Conservation (phyloP, 2,329 filamentous ascomycete species). For the Ophiosphaerella korrae region DNA sequence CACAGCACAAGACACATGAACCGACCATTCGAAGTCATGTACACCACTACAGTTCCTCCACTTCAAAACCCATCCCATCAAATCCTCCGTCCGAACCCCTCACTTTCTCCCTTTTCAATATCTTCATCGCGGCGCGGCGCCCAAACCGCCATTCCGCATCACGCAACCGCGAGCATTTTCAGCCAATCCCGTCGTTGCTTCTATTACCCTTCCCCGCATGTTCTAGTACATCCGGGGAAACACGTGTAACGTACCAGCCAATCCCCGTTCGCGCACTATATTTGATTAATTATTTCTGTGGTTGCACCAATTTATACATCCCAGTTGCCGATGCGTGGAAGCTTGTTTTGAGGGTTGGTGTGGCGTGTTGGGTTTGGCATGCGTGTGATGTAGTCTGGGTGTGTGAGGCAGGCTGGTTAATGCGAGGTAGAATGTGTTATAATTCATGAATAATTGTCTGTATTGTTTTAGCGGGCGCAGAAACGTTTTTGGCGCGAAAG, state of each 20-base stretch:
- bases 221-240: constrained; percentile 2
- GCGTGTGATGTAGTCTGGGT: too few species aligned
- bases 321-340: constrained; percentile 3
- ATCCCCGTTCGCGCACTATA: not conserved
- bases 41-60: not conserved
- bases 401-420: too few species aligned
- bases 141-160: not conserved
- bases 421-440: too few species aligned
- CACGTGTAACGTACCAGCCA: constrained; percentile 2
- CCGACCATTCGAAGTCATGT: not conserved
- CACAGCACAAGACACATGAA: not conserved
- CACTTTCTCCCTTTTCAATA: not conserved
- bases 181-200: not conserved
- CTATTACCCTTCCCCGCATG: not conserved
- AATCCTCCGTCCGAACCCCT: not conserved
- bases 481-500: too few species aligned
- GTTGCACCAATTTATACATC: constrained; percentile 9
- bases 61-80: not conserved
- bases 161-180: not conserved
- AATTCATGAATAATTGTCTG: too few species aligned
- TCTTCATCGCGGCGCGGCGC: not conserved
- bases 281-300: constrained; percentile 9
- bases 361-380: too few species aligned
- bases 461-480: too few species aligned
- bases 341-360: not conserved